Conservation (phyloP, 257 asterid species). For the Scutellaria galericulata region DNA sequence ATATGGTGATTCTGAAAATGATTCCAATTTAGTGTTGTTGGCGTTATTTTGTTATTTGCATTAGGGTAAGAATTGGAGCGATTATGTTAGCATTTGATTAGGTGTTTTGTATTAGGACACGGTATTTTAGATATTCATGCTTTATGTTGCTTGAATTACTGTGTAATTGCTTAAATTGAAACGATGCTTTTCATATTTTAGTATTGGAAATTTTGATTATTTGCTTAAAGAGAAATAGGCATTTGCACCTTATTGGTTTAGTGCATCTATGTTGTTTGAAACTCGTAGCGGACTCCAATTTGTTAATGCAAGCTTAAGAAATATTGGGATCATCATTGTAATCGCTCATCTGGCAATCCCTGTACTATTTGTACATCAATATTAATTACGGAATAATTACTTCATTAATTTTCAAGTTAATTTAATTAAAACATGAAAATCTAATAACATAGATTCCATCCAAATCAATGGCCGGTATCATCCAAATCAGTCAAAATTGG, state of each 20-base stretch:
- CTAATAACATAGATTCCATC: too few relatives aligned
- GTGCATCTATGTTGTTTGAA: not conserved
- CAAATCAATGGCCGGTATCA: too few relatives aligned
- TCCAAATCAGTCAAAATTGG: too few relatives aligned
- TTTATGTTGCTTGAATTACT: constrained; percentile 8
- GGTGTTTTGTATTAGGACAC: constrained; percentile 25
- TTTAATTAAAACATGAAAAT: too few relatives aligned
- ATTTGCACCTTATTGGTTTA: not conserved
- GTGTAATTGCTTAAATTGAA: not conserved
- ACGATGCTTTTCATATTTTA: not conserved
- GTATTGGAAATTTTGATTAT: not conserved
- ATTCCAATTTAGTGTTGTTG: too few relatives aligned
- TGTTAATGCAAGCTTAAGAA: not conserved
- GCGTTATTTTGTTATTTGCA: too few relatives aligned
- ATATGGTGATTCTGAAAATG: too few relatives aligned
- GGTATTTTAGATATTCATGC: constrained; percentile 16
- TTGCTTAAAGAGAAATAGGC: not conserved
- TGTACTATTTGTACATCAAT: too few relatives aligned
- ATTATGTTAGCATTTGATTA: not conserved
- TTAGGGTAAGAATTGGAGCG: too few relatives aligned
- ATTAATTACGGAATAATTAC: too few relatives aligned
- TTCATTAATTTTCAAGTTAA: too few relatives aligned
- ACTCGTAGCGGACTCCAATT: not conserved
- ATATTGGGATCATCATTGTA: not conserved
- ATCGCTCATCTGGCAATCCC: not conserved